A percentile compares a stretch with the other conserved stretches of the same genome.
These are phyloP conservation scores for Hondaea fermentalgiana DNA, from an alignment of 108 stramenopile genomes.

Conservation along the genomic window DNA sequence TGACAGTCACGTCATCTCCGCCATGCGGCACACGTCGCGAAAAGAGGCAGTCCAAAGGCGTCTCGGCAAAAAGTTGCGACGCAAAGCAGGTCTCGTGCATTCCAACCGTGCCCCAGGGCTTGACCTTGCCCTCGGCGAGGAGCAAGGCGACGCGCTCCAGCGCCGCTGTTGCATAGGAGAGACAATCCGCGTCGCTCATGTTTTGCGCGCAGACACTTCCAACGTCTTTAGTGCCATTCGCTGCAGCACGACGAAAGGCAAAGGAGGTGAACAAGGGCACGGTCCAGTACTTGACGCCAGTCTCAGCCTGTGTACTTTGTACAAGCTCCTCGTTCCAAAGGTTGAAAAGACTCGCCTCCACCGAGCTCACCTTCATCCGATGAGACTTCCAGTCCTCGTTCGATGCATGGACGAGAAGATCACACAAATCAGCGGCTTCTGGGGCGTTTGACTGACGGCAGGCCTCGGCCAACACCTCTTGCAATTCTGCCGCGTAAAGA, in stretches of 20 bases:
- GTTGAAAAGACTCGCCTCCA: not conserved
- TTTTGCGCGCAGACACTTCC: not conserved
- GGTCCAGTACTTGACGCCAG: not conserved
- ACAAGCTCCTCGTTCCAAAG: not conserved
- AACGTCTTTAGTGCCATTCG: not conserved
- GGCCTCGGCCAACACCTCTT: not conserved
- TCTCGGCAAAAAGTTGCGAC: not conserved
- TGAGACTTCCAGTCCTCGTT: not conserved
- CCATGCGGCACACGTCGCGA: not conserved
- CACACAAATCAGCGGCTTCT: not conserved
- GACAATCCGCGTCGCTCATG: not conserved
- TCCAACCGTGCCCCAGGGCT: not conserved
- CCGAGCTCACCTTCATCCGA: not conserved
- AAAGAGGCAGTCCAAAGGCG: conserved; percentile 16
- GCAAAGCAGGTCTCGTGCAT: not conserved
- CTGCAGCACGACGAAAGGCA: not conserved
- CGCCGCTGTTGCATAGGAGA: not conserved
- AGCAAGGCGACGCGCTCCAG: not conserved
- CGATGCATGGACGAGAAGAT: not conserved
- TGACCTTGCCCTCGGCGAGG: not conserved
- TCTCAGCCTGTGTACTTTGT: not conserved
- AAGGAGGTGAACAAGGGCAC: not conserved
- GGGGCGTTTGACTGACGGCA: not conserved
- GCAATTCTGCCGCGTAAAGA: not conserved
- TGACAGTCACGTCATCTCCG: conserved; percentile 9